phyloP scores from a whole-genome alignment of 257 asterid species.

The Anisodus tanguticus region DNA sequence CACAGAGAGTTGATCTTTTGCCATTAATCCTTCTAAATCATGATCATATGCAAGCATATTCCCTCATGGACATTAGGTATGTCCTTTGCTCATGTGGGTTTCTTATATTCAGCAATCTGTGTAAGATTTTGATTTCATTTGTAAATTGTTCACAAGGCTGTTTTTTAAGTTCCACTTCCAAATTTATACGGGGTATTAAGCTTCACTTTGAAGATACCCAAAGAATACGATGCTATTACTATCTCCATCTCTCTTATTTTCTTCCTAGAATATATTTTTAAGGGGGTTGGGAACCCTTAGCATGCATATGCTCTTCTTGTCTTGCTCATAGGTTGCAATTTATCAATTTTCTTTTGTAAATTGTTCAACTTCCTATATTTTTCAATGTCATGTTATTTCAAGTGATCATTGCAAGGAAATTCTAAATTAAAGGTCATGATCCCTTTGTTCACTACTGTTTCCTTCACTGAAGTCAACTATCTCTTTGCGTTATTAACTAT shows the following conservation, averaged over 20 bases:
- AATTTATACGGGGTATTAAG: not conserved
- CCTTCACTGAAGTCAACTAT: not conserved
- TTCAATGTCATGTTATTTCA: not conserved
- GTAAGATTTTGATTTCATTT: slow-evolving; percentile 29
- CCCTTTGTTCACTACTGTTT: slow-evolving; percentile 2
- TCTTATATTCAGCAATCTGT: slow-evolving; percentile 28
- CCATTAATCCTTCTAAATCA: slow-evolving; percentile 98
- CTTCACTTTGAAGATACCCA: not conserved
- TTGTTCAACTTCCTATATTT: not conserved
- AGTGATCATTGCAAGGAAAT: not conserved
- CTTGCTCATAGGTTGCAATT: not conserved
- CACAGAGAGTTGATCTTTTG: slow-evolving; percentile 93
- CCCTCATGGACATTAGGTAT: slow-evolving; percentile 98
- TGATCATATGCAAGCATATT: slow-evolving; percentile 98
- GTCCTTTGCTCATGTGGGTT: slow-evolving; percentile 30
- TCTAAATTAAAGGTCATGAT: not conserved
- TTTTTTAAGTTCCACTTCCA: slow-evolving; percentile 22
- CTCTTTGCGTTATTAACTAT: not conserved
- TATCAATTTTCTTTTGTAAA: not conserved
- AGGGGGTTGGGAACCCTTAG: not conserved
- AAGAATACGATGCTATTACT: not conserved
- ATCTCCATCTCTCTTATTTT: slow-evolving; percentile 14
- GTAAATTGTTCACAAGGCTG: not conserved
- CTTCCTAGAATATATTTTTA: not conserved
- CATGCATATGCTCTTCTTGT: slow-evolving; percentile 4